Conservation (phyloP, 768 basidiomycete species). For the Bullera alba region DNA sequence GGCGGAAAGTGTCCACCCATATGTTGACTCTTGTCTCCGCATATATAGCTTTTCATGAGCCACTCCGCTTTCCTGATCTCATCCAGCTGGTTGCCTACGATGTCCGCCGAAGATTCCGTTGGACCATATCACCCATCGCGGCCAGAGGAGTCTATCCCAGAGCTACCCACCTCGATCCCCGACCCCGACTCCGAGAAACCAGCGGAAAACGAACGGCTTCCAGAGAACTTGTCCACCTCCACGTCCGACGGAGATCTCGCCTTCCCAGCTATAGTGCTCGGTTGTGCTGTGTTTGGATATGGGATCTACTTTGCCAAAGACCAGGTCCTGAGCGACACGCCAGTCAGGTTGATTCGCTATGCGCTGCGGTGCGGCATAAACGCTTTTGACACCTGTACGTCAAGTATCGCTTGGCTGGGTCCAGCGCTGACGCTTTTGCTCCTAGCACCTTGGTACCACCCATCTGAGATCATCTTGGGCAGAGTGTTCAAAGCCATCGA, state of each 20-base stretch:
- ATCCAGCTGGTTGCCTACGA: too few species aligned
- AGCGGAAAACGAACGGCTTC: neutral
- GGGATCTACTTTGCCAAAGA: conserved; percentile 38
- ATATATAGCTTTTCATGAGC: too few species aligned
- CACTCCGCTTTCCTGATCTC: too few species aligned
- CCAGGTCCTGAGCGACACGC: conserved; percentile 17
- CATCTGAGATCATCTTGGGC: conserved; percentile 46
- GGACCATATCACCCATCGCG: conserved; percentile 13
- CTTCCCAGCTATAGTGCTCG: conserved; percentile 38
- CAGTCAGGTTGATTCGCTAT: conserved; percentile 37
- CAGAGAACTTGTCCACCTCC: neutral
- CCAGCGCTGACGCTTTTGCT: neutral
- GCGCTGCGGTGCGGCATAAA: conserved; percentile 43
- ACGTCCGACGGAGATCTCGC: neutral
- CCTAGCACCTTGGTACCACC: conserved; percentile 44
- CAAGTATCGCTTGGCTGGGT: neutral
- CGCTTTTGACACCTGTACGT: conserved; percentile 43
- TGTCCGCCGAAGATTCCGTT: too few species aligned
- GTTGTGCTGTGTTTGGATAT: conserved; percentile 42
- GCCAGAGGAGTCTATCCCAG: conserved; percentile 10
- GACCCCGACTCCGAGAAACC: conserved; percentile 3
- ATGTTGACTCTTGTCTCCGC: too few species aligned
- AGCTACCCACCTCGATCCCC: neutral
- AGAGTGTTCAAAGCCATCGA: conserved; percentile 23
- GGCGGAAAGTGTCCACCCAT: too few species aligned